Percentiles rank a stretch among this genome's conserved stretches.
These are phyloP conservation scores for Solanum tacnaense DNA, from an alignment of 257 asterid genomes.

Conservation along the genomic window DNA sequence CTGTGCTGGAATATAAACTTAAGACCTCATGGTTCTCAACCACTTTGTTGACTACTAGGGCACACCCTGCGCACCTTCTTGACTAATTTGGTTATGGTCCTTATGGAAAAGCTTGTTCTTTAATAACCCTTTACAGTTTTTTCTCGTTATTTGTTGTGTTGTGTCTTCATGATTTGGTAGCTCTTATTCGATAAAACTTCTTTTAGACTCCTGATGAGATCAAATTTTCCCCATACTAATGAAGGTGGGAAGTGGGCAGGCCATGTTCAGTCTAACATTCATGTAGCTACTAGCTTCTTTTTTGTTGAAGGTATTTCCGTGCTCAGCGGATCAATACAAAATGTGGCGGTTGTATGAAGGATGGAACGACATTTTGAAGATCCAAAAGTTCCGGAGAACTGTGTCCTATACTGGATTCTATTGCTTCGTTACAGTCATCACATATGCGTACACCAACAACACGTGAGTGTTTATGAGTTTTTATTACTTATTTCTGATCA, in stretches of 20 bases:
- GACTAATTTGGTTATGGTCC: neutral
- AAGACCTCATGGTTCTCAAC: neutral
- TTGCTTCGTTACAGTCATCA: constrained; percentile 48
- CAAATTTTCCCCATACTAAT: neutral
- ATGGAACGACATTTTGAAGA: constrained; percentile 60
- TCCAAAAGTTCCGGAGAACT: constrained; percentile 77
- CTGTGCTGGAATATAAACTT: neutral
- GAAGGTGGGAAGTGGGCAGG: neutral
- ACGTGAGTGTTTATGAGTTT: constrained; percentile 60
- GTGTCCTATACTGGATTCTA: constrained; percentile 76
- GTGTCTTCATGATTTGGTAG: neutral
- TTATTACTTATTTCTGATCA: neutral
- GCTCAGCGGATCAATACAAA: constrained; percentile 10
- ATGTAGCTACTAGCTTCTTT: neutral
- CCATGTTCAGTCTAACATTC: neutral
- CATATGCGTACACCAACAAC: constrained; percentile 69
- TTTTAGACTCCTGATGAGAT: neutral
- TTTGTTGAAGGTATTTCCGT: neutral
- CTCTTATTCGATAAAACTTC: neutral
- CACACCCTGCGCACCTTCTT: neutral
- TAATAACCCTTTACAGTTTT: neutral
- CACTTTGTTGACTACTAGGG: neutral
- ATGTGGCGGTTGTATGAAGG: constrained; percentile 40
- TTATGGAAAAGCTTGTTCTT: neutral
- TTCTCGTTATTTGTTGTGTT: neutral